Evolutionary conservation across 805 yeast genomes (phyloP).

Genomic region (Candida wancherniae): DNA sequence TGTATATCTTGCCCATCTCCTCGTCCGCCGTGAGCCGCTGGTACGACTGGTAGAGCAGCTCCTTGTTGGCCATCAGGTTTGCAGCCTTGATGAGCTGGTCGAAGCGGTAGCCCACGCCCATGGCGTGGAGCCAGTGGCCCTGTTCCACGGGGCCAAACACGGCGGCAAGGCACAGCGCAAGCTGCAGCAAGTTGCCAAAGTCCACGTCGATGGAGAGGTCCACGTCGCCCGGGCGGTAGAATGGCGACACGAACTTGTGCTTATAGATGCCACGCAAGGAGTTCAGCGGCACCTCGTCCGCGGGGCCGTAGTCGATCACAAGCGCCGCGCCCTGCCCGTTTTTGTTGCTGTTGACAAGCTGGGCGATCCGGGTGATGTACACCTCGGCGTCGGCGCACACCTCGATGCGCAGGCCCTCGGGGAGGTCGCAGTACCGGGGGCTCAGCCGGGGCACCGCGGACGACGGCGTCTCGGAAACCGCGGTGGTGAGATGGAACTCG

Average conservation of each 20-base stretch:
- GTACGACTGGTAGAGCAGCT: constrained; percentile 53
- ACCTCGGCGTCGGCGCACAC: constrained; percentile 70
- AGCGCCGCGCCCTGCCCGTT: constrained; percentile 56
- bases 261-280: constrained; percentile 68
- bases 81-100: constrained; percentile 47
- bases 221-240: constrained; percentile 69
- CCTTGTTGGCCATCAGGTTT: constrained; percentile 41
- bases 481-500: constrained; percentile 52
- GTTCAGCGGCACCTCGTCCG: constrained; percentile 58
- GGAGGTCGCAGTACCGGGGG: constrained; percentile 48
- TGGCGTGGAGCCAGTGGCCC: constrained; percentile 70
- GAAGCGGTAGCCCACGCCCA: constrained; percentile 72
- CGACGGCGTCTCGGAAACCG: constrained; percentile 59
- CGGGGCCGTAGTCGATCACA: constrained; percentile 74
- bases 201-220: constrained; percentile 85
- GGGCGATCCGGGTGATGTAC: constrained; percentile 50
- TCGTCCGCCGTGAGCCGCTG: constrained; percentile 58
- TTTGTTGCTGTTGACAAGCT: constrained; percentile 34
- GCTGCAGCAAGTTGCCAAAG: constrained; percentile 49
- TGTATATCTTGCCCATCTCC: constrained; percentile 74
- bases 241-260: constrained; percentile 73
- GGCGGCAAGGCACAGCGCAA: constrained; percentile 17
- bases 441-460: constrained; percentile 51
- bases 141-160: constrained; percentile 63
- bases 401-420: constrained; percentile 58